Base-by-base conservation (phyloP, 768 basidiomycete species). In the Termitomyces sp. region DNA sequence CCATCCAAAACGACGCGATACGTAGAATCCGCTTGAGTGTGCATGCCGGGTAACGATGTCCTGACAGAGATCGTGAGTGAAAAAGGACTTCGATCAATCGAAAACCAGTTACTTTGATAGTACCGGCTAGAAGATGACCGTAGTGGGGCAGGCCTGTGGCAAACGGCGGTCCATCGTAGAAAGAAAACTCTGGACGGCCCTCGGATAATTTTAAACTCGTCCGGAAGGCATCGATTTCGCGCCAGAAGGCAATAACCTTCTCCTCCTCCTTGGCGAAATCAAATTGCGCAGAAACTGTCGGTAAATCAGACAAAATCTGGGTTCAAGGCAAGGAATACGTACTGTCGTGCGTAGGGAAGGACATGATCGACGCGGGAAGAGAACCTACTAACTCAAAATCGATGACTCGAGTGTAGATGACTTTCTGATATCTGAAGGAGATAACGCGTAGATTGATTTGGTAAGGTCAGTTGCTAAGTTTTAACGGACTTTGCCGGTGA, bases 1-100 rank as follows among this genome's bases (percentile, higher is more conserved):
- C 96, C 96, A 98, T 54, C 96, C 96, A 70, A 98, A 98, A 53
- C 96, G 85, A 58, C 96, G 87, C 56, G 87, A 82, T 64, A 98
- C 96, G 68, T 98, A 90, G 72, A 85, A 87, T 6, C 96, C 96
- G 55, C 89, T 94, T 52, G 92, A 87, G 70, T 93, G 90, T 2
- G 95, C 95, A 74, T 97, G 94, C 54, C 96, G 85, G 44, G 96
- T 98, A 56, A 98, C 93, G 67, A 98, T 95, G 70, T 98, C 96
- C 96, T 98, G 68, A 29, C n/a, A 22, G 46, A 12, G 34, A 53
- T 44, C 31, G 54, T 49, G 12, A 55, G 41, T 39, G 7, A 15
- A 24, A 28, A 24, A 49, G 16, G 6, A 28, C 39, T 46, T 16
- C 9, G 8, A 20, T 41, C 1, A 24, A 41, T 12, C 10, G n/a